A percentile compares a stretch with the other conserved stretches of the same genome.
Evolutionary conservation across 352 stramenopile species (phyloP).

Genomic region (Globisporangium acanthophoron): DNA sequence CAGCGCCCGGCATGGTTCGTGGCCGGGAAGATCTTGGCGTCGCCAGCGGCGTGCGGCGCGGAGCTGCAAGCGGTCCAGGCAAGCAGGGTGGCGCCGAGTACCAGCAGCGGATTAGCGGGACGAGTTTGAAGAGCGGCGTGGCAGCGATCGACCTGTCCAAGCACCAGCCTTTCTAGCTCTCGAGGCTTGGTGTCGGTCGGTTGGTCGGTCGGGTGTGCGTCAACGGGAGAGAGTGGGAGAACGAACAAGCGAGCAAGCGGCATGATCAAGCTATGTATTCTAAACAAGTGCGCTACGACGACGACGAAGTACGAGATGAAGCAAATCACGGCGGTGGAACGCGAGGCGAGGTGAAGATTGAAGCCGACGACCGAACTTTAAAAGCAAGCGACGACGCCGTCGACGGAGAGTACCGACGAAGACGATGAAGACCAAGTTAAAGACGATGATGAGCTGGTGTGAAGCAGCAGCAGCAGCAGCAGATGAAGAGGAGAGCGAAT

Average conservation of each 20-base stretch:
- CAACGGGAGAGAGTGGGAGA: not conserved
- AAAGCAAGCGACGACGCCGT: not conserved
- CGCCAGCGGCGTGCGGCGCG: slow-evolving; percentile 5
- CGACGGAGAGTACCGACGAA: not conserved
- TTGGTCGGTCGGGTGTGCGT: not conserved
- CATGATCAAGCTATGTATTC: slow-evolving; percentile 17
- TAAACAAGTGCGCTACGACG: slow-evolving; percentile 8
- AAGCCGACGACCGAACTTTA: not conserved
- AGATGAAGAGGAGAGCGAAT: slow-evolving; percentile 3
- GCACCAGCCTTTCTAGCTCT: slow-evolving; percentile 5
- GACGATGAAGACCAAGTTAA: not conserved
- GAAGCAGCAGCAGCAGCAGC: not conserved
- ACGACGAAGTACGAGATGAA: slow-evolving; percentile 1
- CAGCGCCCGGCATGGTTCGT: not conserved
- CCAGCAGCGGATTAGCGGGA: slow-evolving; percentile 2
- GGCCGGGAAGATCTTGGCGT: not conserved
- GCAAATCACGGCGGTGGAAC: slow-evolving; percentile 4
- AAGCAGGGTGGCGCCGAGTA: slow-evolving; percentile 5
- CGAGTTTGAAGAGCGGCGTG: slow-evolving; percentile 11
- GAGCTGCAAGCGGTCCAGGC: not conserved
- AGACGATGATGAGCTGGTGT: not conserved
- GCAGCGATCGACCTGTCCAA: slow-evolving; percentile 15
- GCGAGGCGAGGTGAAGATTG: not conserved
- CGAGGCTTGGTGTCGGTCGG: not conserved
- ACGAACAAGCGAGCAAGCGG: not conserved